Evolutionary conservation across 805 yeast species (phyloP).

Genomic region (Ogataea neopini): DNA sequence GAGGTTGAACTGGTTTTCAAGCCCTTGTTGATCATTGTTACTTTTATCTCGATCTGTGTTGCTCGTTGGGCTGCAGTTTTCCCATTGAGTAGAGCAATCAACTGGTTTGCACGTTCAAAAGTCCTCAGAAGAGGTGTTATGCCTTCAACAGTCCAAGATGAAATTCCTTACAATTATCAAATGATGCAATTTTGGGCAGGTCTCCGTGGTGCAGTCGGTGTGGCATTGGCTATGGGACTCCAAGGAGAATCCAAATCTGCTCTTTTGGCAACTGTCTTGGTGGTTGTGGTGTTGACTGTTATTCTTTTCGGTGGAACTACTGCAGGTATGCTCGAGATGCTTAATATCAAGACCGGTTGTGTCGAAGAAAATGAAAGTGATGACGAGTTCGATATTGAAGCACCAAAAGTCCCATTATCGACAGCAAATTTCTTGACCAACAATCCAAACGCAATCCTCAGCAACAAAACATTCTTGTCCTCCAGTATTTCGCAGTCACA

Average conservation of each 20-base stretch:
- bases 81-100: conserved; percentile 83
- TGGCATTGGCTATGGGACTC: conserved; percentile 95
- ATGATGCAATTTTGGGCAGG: conserved; percentile 99
- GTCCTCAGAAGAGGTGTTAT: conserved; percentile 48
- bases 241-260: conserved; percentile 93
- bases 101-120: conserved; percentile 70
- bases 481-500: conserved; percentile 20
- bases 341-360: conserved; percentile 91
- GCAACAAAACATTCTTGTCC: conserved; percentile 22
- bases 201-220: conserved; percentile 98
- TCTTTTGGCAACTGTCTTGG: conserved; percentile 89
- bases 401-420: conserved; percentile 41
- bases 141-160: conserved; percentile 59
- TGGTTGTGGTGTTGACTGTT: conserved; percentile 94
- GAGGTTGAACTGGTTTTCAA: conserved; percentile 94
- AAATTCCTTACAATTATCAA: conserved; percentile 92
- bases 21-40: conserved; percentile 87
- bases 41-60: conserved; percentile 86
- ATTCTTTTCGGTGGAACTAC: conserved; percentile 98
- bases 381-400: conserved; percentile 94
- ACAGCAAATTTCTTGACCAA: conserved; percentile 13
- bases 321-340: conserved; percentile 94
- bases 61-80: conserved; percentile 98
- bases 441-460: conserved; percentile 15
- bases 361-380: conserved; percentile 81